Base-by-base conservation (phyloP, 805 yeast genomes). In the Blastobotrys robertii region DNA sequence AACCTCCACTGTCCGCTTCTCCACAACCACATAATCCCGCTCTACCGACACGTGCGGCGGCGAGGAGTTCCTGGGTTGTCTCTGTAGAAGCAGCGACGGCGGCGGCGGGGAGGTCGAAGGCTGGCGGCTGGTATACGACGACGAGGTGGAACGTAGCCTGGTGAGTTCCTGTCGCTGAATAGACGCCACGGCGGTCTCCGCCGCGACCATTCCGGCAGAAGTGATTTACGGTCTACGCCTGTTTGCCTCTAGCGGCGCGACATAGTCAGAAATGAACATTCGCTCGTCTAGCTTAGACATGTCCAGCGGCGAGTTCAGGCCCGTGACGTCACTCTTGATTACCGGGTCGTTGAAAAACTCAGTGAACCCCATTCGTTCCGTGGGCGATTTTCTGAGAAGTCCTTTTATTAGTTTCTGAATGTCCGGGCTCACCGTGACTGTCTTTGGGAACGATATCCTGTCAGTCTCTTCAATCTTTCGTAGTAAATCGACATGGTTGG, bases 1-100 rank as follows among this genome's bases (percentile, higher is more conserved):
- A 7, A 90, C 94, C 58, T 92, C 97, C 3, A 90, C 97, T 0
- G 92, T 85, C 39, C 94, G 74, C 60, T 90, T 92, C 60, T 90
- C 97, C 25, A 90, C 88, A 33, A 90, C 94, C 30, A 90, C 97
- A 54, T 90, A 90, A 55, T 87, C 97, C 50, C 77, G 79, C 53
- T 86, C 95, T 44, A 79, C 65, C 15, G 25, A 19, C 6, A 19
- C 25, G 6, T 19, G 25, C 6, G 67, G 25, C 29, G 30, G 13
- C 13, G 32, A 16, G 15, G 12, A 14, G 14, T 28, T n/a, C 11
- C 22, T 19, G 25, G 25, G 12, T 19, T 38, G 39, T n/a, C 28
- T 34, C 19, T 7, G 14, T 5, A 16, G 38, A 5, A 35, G 29
- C 8, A 37, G 25, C 12, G 38, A 29, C 15, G 37, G 15, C 33